These are phyloP conservation scores for Globisporangium sylvaticum DNA, from an alignment of 352 stramenopile genomes.

Conservation along the genomic window DNA sequence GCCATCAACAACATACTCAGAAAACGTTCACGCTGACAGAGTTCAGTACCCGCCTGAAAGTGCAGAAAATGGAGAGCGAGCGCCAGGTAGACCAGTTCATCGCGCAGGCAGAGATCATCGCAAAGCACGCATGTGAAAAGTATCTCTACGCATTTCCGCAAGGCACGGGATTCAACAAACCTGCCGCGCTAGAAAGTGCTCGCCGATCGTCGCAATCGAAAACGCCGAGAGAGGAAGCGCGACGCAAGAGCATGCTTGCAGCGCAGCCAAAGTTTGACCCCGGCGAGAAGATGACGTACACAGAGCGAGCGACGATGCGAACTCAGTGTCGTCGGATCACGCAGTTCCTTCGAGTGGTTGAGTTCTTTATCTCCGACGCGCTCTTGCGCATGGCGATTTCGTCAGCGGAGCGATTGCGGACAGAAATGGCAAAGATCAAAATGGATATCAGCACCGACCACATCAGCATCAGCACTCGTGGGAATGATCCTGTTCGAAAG, in stretches of 20 bases:
- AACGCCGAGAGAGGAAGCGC: slow-evolving; percentile 16
- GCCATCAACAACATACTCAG: slow-evolving; percentile 17
- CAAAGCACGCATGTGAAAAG: slow-evolving; percentile 61
- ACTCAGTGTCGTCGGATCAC: slow-evolving; percentile 89
- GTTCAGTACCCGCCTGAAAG: slow-evolving; percentile 73
- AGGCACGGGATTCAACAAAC: slow-evolving; percentile 52
- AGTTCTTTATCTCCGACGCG: slow-evolving; percentile 87
- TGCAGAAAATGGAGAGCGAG: slow-evolving; percentile 63
- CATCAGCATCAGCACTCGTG: background rate
- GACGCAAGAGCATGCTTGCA: slow-evolving; percentile 18
- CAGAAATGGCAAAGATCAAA: slow-evolving; percentile 45
- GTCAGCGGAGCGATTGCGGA: slow-evolving; percentile 38
- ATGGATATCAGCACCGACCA: slow-evolving; percentile 1
- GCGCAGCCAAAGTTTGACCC: slow-evolving; percentile 17
- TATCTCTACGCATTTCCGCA: slow-evolving; percentile 56
- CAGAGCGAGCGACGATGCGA: slow-evolving; percentile 89
- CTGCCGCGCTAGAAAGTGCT: background rate
- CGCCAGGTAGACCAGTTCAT: slow-evolving; percentile 60
- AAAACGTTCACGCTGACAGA: slow-evolving; percentile 78
- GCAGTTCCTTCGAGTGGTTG: slow-evolving; percentile 89
- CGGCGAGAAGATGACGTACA: slow-evolving; percentile 90
- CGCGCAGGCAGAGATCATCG: slow-evolving; percentile 43
- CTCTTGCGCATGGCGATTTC: slow-evolving; percentile 68
- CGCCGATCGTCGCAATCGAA: slow-evolving; percentile 2
- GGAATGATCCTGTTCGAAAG: background rate